Conservation (phyloP, 2,329 filamentous ascomycete species). For the Colletotrichum siamense region DNA sequence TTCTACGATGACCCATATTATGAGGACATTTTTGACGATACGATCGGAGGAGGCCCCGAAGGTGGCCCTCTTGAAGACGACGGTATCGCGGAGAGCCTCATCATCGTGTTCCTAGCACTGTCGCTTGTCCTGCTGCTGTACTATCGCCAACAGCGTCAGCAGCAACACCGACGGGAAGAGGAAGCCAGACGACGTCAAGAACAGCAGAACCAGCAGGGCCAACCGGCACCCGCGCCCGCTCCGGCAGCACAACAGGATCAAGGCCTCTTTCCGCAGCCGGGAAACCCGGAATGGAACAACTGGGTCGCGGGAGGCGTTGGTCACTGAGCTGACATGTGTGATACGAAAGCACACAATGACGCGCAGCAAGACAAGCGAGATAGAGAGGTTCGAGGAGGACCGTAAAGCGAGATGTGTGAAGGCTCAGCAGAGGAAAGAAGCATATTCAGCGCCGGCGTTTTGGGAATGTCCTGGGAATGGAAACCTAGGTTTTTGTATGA, state of each 20-base stretch:
- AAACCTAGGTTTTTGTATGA: background rate
- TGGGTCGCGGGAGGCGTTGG: conserved; percentile 71
- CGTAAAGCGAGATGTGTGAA: background rate
- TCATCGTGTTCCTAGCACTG: conserved; percentile 80
- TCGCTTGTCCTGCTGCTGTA: conserved; percentile 81
- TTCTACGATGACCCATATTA: conserved; percentile 67
- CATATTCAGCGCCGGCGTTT: conserved; percentile 15
- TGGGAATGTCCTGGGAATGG: background rate
- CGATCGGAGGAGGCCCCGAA: conserved; percentile 65
- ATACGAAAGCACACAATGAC: background rate
- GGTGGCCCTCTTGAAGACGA: conserved; percentile 66
- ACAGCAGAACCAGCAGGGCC: conserved; percentile 26
- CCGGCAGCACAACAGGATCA: conserved; percentile 20
- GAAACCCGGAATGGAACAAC: conserved; percentile 70
- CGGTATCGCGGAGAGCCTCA: conserved; percentile 80
- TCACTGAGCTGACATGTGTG: conserved; percentile 42
- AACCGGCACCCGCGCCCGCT: conserved; percentile 34
- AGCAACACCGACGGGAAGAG: conserved; percentile 51
- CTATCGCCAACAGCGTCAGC: conserved; percentile 76
- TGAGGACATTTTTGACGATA: conserved; percentile 60
- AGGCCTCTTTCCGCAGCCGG: conserved; percentile 57
- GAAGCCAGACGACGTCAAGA: conserved; percentile 37
- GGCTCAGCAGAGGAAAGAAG: background rate
- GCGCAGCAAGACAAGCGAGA: background rate
- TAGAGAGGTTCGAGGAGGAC: background rate